These are phyloP conservation scores for Polytrichum formosum DNA, from an alignment of 225 moss, liverwort and hornwort species.

Conservation along the genomic window DNA sequence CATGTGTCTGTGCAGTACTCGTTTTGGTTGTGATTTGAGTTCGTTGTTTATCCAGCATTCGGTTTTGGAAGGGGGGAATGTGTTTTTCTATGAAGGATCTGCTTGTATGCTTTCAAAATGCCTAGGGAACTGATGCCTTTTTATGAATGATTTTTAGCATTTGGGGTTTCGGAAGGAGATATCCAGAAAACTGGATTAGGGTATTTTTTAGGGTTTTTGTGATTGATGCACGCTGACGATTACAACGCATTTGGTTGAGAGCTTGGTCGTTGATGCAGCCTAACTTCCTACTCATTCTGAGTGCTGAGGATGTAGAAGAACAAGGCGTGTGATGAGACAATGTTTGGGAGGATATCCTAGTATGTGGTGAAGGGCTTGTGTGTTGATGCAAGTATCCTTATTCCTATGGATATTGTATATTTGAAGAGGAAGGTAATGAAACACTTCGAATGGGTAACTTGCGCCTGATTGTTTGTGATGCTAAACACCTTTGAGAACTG, in stretches of 20 bases:
- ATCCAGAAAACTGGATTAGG: conserved; percentile 15
- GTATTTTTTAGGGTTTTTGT: no score
- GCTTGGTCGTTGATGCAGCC: conserved; percentile 42
- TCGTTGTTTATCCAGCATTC: no score
- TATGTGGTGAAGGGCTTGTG: conserved; percentile 28
- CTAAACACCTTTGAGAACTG: conserved; percentile 27
- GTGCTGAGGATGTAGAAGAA: conserved; percentile 22
- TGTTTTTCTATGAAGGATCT: no score
- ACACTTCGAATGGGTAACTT: conserved; percentile 18
- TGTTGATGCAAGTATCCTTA: conserved; percentile 35
- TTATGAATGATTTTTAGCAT: no score
- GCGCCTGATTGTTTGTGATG: conserved; percentile 23
- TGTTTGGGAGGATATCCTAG: no score
- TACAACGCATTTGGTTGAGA: conserved; percentile 12
- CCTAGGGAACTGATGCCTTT: conserved; percentile 27
- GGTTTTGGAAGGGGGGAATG: no score
- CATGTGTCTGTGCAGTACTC: no score
- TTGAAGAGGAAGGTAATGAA: conserved; percentile 15
- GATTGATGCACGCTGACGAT: no score
- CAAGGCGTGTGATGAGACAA: conserved; percentile 13
- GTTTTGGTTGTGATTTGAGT: no score
- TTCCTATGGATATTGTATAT: conserved; percentile 31
- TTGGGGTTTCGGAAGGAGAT: neutral
- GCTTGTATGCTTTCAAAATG: no score
- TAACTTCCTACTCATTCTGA: conserved; percentile 34